phyloP scores from a whole-genome alignment of 202 grass and related monocot genomes.

The Cymbopogon flexuosus region DNA sequence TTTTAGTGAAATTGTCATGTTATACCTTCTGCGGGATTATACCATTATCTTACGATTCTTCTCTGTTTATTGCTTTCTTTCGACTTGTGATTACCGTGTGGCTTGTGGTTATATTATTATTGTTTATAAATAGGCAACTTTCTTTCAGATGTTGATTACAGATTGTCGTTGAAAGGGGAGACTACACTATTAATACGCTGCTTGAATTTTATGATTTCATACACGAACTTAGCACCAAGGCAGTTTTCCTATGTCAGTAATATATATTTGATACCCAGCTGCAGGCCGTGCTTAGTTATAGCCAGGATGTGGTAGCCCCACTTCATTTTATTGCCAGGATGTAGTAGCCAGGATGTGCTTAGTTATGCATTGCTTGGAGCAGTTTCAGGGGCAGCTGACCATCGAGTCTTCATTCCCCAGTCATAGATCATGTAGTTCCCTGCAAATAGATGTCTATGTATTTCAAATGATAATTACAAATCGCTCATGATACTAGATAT shows the following conservation, averaged over 20 bases:
- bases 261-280: not conserved
- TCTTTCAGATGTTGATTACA: not conserved
- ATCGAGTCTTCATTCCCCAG: not conserved
- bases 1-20: not conserved
- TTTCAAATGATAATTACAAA: not conserved
- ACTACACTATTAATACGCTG: not conserved
- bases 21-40: not conserved
- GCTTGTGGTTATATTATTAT: not conserved
- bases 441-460: not conserved
- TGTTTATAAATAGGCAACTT: not conserved
- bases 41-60: not conserved
- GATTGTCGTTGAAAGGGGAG: not conserved
- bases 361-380: not conserved
- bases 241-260: not conserved
- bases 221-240: not conserved
- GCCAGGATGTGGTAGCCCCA: not conserved
- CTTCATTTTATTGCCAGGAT: too few species aligned
- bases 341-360: too few species aligned
- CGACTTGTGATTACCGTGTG: not conserved
- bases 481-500: slow-evolving; percentile 19
- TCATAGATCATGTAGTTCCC: not conserved
- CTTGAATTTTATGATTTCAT: not conserved
- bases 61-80: not conserved
- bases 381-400: not conserved
- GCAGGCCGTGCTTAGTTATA: not conserved